Evolutionary conservation across 2,329 filamentous ascomycete species (phyloP), one percentile per base, ranked within the genome.

Genomic region (Diaporthe sp.): DNA sequence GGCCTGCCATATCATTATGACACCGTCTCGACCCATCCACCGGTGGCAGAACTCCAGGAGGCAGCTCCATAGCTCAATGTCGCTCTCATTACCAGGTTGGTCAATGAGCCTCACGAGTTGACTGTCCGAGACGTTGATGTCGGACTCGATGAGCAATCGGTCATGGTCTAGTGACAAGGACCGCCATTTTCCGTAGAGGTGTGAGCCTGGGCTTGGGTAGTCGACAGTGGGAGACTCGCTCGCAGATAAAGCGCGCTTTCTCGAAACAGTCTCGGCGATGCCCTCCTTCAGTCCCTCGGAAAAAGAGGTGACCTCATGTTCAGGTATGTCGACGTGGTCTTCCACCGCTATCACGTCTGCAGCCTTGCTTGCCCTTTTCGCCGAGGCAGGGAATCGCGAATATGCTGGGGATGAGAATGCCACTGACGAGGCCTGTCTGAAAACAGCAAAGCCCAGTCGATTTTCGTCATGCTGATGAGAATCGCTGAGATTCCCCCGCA

Each of bases 1-100:
- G 19, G 77, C 78, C 28, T 78, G 73, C 79, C 82, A 81, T 22
- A 84, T 76, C 17, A 76, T 76, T 17, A 75, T 50, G 1, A 80
- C 77, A 8, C 80, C 80, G n/a, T 75, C 72, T 33, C 57, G n/a
- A n/a, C 76, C 78, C 64, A 78, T 77, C 12, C 75, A 77, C 9
- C 80, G 77, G 45, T 80, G 76, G 10, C 79, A 78, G 76, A 81
- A 82, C 68, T 80, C 77, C 57, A 83, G 78, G 10, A 83, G 75
- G 50, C 80, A 81, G 28, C 77, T 75, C 82, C 82, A 83, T 8
- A 83, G 77, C 19, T 77, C 60, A n/a, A 82, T 74, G 66, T 83
- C 81, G 57, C 74, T 75, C n/a, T 76, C 76, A 58, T 82, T 77
- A 22, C 78, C 78, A 9, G 78, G 78, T 13, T 73, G 75, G 68